Evolutionary conservation across 192 early-diverging fungal species (phyloP), one percentile per base, ranked within the genome.

Genomic region (Rhizophagus clarus): DNA sequence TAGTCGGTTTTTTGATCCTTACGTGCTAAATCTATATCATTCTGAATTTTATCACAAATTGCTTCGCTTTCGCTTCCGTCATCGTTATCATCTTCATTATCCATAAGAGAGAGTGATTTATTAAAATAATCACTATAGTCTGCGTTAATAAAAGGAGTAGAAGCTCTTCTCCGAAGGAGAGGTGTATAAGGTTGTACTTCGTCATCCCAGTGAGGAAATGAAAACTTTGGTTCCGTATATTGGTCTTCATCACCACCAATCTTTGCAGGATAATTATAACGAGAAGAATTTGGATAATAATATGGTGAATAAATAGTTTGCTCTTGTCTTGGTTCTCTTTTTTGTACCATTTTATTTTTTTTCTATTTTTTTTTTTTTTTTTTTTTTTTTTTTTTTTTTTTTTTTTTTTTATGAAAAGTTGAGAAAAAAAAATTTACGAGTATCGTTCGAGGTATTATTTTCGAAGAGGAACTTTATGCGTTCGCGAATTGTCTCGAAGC

Each of bases 121-220:
- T 45, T 28, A 28, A 45, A 73, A 4, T 73, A 28, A 20, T 73
- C 34, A 7, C 17, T 28, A 45, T 26, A 14, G n/a, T 73, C 29
- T 12, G 34, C 4, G 42, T 24, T 24, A 14, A 20, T 49, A 6
- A 26, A 26, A 17, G 75, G 20, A n/a, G n/a, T 40, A 28, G 60
- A 63, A n/a, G 37, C 75, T 37, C 62, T 63, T 77, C 72, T 28
- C 3, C 47, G 40, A 49, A 22, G 72, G 45, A 3, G 72, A 47
- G 72, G 72, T 40, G 37, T 64, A 29, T 64, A 77, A 5, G 34
- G 28, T 2, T 29, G 31, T 31, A 77, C 26, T 45, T 66, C 75
- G 75, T 77, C 75, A 63, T 77, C 75, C 75, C 75, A 77, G 22
- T 61, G 24, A 7, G 75, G 75, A 51, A 77, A 77, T 2, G 32